These are phyloP conservation scores for Breviolum minutum DNA, from an alignment of 73 alveolate species.

Conservation along the genomic window DNA sequence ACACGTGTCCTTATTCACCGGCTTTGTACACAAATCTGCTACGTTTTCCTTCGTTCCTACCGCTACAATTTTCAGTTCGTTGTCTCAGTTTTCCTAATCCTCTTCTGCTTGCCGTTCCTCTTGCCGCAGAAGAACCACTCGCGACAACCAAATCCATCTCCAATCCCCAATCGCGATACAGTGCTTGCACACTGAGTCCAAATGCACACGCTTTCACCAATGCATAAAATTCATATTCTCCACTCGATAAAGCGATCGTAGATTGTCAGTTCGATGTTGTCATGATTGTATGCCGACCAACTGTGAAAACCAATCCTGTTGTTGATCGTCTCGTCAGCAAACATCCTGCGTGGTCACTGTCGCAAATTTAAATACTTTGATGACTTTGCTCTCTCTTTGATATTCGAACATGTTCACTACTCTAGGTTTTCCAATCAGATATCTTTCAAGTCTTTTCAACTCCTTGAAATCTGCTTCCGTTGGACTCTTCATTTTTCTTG, in stretches of 20 bases:
- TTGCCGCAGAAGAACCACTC: not conserved
- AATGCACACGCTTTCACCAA: not conserved
- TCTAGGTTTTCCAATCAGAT: not conserved
- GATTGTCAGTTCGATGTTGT: not conserved
- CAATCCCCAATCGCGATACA: not conserved
- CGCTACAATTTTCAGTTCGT: not conserved
- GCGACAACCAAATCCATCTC: not conserved
- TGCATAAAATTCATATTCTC: not conserved
- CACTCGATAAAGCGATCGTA: conserved; percentile 5
- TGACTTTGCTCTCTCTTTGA: not conserved
- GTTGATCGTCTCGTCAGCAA: not conserved
- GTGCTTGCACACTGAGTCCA: not conserved
- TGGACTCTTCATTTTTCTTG: not conserved
- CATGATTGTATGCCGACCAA: not conserved
- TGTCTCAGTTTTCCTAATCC: not conserved
- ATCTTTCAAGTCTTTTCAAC: not conserved
- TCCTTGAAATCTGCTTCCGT: not conserved
- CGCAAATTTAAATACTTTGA: not conserved
- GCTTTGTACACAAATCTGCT: not conserved
- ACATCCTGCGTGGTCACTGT: conserved; percentile 49
- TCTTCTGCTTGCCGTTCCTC: not conserved
- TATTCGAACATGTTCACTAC: not conserved
- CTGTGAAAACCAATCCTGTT: not conserved
- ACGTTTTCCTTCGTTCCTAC: not conserved
- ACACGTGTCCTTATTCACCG: no score